phyloP scores from a whole-genome alignment of 148 eudicot species.

The Arctostaphylos glauca region DNA sequence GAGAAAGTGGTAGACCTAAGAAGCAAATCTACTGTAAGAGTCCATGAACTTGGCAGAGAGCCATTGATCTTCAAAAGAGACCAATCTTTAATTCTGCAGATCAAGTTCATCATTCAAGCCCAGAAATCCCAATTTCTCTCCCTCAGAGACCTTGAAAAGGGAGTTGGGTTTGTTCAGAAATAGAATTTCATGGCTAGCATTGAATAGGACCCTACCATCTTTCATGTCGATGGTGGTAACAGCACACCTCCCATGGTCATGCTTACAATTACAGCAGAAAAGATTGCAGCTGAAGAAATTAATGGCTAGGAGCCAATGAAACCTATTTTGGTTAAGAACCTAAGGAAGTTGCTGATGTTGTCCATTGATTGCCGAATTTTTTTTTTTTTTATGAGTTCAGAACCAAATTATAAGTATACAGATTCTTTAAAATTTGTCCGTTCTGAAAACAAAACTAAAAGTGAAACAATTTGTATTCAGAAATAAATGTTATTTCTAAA shows the following conservation, averaged over 20 bases:
- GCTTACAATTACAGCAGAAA: constrained; percentile 61
- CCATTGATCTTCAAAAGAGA: constrained; percentile 80
- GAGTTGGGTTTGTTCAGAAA: constrained; percentile 87
- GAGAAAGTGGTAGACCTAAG: constrained; percentile 77
- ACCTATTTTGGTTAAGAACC: constrained; percentile 71
- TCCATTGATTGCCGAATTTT: constrained; percentile 87
- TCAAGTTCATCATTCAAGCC: constrained; percentile 67
- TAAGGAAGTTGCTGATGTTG: constrained; percentile 82
- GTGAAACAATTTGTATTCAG: too few relatives aligned
- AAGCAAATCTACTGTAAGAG: constrained; percentile 72
- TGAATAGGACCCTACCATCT: constrained; percentile 78
- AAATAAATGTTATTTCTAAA: too few relatives aligned
- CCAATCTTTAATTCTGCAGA: constrained; percentile 57
- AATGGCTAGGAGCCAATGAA: constrained; percentile 67
- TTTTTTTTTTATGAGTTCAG: too few relatives aligned
- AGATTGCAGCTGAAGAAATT: constrained; percentile 60
- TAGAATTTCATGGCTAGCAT: constrained; percentile 78
- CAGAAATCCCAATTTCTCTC: constrained; percentile 58
- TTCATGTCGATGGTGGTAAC: constrained; percentile 63
- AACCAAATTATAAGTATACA: too few relatives aligned
- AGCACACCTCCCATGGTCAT: constrained; percentile 51
- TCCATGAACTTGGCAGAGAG: constrained; percentile 76
- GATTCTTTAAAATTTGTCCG: too few relatives aligned
- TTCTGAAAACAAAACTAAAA: too few relatives aligned
- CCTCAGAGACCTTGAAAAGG: constrained; percentile 87